Conservation (phyloP, 202 grass and related monocot genomes). For the Cymbopogon flexuosus region DNA sequence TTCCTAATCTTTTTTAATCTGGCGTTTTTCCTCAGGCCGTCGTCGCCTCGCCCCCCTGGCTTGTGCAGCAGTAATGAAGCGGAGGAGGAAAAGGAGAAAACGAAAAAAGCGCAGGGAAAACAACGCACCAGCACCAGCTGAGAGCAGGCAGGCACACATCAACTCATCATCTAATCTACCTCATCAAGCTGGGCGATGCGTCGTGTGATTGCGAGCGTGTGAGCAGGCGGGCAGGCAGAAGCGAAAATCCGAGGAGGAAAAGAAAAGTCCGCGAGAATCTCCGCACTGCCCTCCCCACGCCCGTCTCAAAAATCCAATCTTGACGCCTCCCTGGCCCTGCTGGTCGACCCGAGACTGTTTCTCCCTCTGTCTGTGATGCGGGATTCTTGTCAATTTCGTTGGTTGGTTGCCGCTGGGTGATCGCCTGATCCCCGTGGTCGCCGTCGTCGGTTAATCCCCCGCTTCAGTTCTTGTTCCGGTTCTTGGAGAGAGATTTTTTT, state of each 20-base stretch:
- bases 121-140: conserved; percentile 33
- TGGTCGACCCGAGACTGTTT: conserved; percentile 29
- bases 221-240: background rate
- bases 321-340: conserved; percentile 9
- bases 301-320: conserved; percentile 60
- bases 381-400: conserved; percentile 19
- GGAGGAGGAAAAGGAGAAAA: conserved; percentile 46
- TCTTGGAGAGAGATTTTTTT: conserved; percentile 23
- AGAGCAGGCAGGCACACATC: conserved; percentile 23
- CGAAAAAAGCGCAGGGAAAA: conserved; percentile 56
- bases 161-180: background rate
- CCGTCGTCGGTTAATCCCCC: background rate
- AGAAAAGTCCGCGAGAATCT: conserved; percentile 36
- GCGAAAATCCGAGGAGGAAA: conserved; percentile 42
- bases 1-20: conserved; percentile 25
- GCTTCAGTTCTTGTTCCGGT: background rate
- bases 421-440: conserved; percentile 10
- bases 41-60: background rate
- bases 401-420: background rate
- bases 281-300: background rate
- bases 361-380: conserved; percentile 8
- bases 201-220: conserved; percentile 18
- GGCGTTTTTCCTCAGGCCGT: background rate
- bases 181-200: conserved; percentile 1
- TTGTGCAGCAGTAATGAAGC: conserved; percentile 36